Evolutionary conservation across 768 basidiomycete genomes (phyloP), one percentile per base, ranked within the genome.

Genomic region (Filobasidium wieringae): DNA sequence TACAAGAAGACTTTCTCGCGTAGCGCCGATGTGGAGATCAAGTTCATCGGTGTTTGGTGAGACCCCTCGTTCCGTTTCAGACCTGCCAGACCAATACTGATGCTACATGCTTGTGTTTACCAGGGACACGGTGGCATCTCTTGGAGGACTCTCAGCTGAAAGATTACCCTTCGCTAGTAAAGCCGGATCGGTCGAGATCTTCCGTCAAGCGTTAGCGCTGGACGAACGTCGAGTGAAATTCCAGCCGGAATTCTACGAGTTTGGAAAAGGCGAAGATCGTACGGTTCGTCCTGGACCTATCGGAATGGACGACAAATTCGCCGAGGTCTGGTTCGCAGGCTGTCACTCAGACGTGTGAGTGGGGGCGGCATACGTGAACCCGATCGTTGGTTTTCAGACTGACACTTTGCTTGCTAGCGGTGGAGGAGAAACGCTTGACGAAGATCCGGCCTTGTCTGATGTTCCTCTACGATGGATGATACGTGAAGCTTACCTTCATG

Each of bases 131-230:
- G 66, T 68, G 3, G 49, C 66, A 4, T 62, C 60, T 53, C 40
- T 68, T 1, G 65, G 65, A 24, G 60, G 60, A 11, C 15, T 61
- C 47, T 50, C 51, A 12, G 47, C 47, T 49, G 26, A 49, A 49
- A 30, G 55, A 7, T 54, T 68, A 12, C 63, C 64, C 15, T 66
- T 64, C 43, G 67, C 65, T 8, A 24, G 36, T 29, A 49, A 55
- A 15, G 60, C 63, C 40, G 32, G 52, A 14, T 29, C 49, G 26
- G 65, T 71, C 43, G 51, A 34, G 7, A 67, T 65, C 64, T 68
- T 68, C 53, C 64, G 66, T 15, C 69, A 71, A 29, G 68, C 69
- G 7, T 51, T 71, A 4, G 66, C 68, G 12, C 60, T 71, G n/a
- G 61, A 71, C 43, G 69, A 71, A 55, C 59, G 63, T 15, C 62